These are phyloP conservation scores for Lasiosphaeris hirsuta DNA, from an alignment of 495 filamentous ascomycete genomes.

Conservation along the genomic window DNA sequence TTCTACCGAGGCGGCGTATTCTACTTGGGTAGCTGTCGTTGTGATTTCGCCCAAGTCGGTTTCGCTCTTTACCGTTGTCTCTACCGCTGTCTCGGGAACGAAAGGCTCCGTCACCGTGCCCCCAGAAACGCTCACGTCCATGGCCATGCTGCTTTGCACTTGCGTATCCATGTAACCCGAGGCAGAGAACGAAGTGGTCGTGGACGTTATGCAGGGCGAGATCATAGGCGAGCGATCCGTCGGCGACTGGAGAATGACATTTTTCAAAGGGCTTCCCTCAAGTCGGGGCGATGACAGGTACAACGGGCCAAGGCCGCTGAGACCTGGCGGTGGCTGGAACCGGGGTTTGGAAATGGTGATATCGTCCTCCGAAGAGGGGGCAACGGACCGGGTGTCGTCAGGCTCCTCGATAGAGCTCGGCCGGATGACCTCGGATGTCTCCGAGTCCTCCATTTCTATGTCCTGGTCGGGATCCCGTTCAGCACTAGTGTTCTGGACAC, in stretches of 20 bases:
- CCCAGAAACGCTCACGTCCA: constrained; percentile 7
- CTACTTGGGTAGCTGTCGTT: too few species aligned
- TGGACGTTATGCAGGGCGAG: constrained; percentile 6
- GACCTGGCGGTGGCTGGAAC: constrained; percentile 20
- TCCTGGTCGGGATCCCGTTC: constrained; percentile 22
- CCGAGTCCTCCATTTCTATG: constrained; percentile 28
- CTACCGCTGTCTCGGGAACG: constrained; percentile 2
- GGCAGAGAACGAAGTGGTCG: neutral
- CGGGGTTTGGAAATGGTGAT: constrained; percentile 25
- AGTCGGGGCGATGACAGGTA: constrained; percentile 22
- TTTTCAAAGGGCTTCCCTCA: constrained; percentile 48
- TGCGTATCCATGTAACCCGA: constrained; percentile 17
- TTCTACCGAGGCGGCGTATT: too few species aligned
- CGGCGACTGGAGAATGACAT: constrained; percentile 39
- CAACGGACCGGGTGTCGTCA: constrained; percentile 17
- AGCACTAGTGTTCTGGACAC: constrained; percentile 1
- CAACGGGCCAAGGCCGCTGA: constrained; percentile 10
- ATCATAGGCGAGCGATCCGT: constrained; percentile 26
- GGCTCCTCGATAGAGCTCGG: constrained; percentile 28
- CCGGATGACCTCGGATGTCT: constrained; percentile 18
- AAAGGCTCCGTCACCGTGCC: neutral
- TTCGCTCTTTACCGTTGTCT: neutral
- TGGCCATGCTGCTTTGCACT: neutral
- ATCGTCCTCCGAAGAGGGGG: constrained; percentile 19
- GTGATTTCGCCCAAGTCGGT: too few species aligned